Evolutionary conservation across 768 basidiomycete genomes (phyloP).

Genomic region (Lyophyllum shimeji): DNA sequence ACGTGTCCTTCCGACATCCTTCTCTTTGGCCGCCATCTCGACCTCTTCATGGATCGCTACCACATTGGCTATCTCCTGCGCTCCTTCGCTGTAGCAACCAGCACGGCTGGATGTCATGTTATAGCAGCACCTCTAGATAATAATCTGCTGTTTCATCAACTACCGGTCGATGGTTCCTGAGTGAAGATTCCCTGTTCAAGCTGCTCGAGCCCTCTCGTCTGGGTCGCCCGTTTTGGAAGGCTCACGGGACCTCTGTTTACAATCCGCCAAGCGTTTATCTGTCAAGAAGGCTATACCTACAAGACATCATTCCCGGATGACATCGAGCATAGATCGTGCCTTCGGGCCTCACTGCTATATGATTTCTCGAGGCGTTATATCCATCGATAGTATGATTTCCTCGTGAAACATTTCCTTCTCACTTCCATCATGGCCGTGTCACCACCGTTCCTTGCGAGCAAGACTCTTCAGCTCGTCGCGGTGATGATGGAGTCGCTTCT

Average conservation of each 20-base stretch:
- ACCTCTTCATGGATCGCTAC: too few relatives aligned
- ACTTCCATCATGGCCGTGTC: background rate
- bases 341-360: background rate
- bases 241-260: background rate
- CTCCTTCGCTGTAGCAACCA: background rate
- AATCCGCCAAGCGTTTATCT: background rate
- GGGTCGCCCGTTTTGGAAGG: background rate
- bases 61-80: too few relatives aligned
- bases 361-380: background rate
- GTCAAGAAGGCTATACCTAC: background rate
- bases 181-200: background rate
- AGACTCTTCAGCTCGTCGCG: background rate
- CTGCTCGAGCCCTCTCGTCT: background rate
- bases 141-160: background rate
- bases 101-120: background rate
- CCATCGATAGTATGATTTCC: background rate
- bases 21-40: too few relatives aligned
- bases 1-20: background rate
- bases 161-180: background rate
- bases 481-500: slow-evolving; percentile 6
- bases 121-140: background rate
- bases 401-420: background rate
- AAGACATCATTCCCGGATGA: background rate
- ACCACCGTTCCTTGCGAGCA: background rate
- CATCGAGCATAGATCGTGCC: background rate